Evolutionary conservation across 176 grass and related monocot species (phyloP).

Genomic region (Carex parvula): DNA sequence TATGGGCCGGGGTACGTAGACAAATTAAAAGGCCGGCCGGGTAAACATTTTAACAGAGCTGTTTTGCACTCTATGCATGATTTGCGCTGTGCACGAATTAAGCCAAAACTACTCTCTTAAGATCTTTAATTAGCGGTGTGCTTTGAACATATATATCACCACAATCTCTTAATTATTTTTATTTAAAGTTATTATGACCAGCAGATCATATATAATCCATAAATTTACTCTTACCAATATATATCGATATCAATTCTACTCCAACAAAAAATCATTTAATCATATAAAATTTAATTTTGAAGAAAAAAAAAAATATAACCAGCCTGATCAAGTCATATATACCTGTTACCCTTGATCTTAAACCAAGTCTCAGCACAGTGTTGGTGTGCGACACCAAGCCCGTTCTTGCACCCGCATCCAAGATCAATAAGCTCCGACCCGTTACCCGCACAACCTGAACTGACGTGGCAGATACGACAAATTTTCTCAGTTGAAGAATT

Average conservation of each 20-base stretch:
- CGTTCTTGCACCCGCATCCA: constrained; percentile 67
- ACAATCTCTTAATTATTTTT: not conserved
- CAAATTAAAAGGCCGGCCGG: too few species aligned
- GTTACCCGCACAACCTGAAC: not conserved
- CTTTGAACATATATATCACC: not conserved
- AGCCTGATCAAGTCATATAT: not conserved
- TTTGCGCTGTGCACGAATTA: too few species aligned
- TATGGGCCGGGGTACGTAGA: too few species aligned
- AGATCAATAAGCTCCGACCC: constrained; percentile 49
- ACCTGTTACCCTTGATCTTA: constrained; percentile 65
- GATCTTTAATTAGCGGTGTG: too few species aligned
- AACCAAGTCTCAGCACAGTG: constrained; percentile 85
- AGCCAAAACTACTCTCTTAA: too few species aligned
- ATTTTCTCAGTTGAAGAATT: not conserved
- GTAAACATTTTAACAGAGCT: too few species aligned
- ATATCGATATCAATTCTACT: not conserved
- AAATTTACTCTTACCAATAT: not conserved
- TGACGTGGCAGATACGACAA: constrained; percentile 80
- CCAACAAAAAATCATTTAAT: not conserved
- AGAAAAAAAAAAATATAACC: too few species aligned
- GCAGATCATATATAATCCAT: not conserved
- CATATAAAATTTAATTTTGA: not conserved
- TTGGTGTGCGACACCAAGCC: constrained; percentile 50
- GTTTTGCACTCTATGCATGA: too few species aligned
- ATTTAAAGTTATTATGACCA: not conserved